phyloP scores from a whole-genome alignment of 176 grass and related monocot species.

The Bolboschoenus planiculmis region DNA sequence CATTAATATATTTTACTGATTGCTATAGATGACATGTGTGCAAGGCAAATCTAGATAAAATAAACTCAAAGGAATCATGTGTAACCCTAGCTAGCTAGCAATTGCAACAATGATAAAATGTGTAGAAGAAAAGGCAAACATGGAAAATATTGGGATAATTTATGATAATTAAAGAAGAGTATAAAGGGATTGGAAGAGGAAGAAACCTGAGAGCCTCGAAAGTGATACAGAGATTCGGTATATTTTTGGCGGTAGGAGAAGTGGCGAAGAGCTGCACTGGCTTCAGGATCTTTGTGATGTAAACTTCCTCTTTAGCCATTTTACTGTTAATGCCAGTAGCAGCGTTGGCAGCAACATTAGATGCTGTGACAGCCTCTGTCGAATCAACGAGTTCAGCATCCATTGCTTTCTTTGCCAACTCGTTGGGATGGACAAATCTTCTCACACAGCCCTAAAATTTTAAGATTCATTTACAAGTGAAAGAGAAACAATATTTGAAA shows the following conservation, averaged over 20 bases:
- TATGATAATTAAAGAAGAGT: not conserved
- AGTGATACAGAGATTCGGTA: constrained; percentile 60
- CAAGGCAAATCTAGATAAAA: not conserved
- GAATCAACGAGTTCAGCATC: not conserved
- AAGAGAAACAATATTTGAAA: not conserved
- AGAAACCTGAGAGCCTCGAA: constrained; percentile 72
- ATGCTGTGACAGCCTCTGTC: not conserved
- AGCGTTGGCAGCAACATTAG: not conserved
- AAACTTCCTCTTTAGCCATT: not conserved
- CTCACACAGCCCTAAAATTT: constrained; percentile 39
- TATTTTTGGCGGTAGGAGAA: constrained; percentile 33
- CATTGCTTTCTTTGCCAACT: not conserved
- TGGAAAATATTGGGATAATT: not conserved
- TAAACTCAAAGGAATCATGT: not conserved
- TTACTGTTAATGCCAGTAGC: not conserved
- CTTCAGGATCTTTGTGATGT: constrained; percentile 58
- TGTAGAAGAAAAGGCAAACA: not conserved
- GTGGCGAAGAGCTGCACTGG: constrained; percentile 45
- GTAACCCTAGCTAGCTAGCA: not conserved
- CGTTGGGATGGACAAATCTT: constrained; percentile 45
- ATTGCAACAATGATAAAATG: not conserved
- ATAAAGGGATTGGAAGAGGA: not conserved
- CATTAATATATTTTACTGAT: not conserved
- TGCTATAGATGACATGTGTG: not conserved
- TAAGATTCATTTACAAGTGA: not conserved